phyloP scores from a whole-genome alignment of 805 yeast species.

The Saccharomyces paradoxus region DNA sequence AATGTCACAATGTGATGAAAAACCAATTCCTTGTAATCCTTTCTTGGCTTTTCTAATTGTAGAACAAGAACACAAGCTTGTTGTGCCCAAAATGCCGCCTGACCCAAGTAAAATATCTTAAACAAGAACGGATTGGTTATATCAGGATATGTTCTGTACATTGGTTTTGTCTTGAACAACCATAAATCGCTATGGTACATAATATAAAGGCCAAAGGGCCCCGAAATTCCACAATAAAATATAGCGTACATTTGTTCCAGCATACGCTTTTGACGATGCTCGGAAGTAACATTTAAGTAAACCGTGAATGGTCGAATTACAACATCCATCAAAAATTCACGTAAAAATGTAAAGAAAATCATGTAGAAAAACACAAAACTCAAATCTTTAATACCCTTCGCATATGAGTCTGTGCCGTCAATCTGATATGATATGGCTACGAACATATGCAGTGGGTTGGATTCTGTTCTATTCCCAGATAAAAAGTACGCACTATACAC shows the following conservation, averaged over 20 bases:
- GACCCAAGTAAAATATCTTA: constrained; percentile 79
- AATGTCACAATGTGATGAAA: constrained; percentile 91
- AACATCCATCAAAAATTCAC: constrained; percentile 87
- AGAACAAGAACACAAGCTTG: constrained; percentile 76
- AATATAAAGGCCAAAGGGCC: constrained; percentile 83
- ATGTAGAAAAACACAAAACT: constrained; percentile 72
- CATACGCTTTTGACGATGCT: constrained; percentile 62
- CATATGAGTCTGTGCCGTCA: constrained; percentile 58
- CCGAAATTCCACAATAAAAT: constrained; percentile 68
- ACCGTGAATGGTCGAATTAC: constrained; percentile 71
- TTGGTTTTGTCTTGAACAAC: constrained; percentile 78
- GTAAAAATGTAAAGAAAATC: constrained; percentile 77
- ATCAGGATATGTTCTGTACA: constrained; percentile 81
- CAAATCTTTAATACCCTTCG: constrained; percentile 80
- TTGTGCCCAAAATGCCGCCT: constrained; percentile 97
- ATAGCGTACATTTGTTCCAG: constrained; percentile 89
- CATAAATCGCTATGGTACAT: constrained; percentile 81
- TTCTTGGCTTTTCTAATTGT: constrained; percentile 90
- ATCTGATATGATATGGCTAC: constrained; percentile 58
- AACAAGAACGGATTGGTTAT: constrained; percentile 56
- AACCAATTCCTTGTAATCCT: constrained; percentile 83
- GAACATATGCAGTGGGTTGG: constrained; percentile 58
- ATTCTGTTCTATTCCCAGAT: constrained; percentile 48
- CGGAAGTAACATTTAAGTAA: constrained; percentile 31
- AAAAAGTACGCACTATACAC: constrained; percentile 40